Percentiles rank a stretch among this genome's conserved stretches.
Conservation (phyloP, 2,329 filamentous ascomycete genomes). For the Phialophora macrospora region DNA sequence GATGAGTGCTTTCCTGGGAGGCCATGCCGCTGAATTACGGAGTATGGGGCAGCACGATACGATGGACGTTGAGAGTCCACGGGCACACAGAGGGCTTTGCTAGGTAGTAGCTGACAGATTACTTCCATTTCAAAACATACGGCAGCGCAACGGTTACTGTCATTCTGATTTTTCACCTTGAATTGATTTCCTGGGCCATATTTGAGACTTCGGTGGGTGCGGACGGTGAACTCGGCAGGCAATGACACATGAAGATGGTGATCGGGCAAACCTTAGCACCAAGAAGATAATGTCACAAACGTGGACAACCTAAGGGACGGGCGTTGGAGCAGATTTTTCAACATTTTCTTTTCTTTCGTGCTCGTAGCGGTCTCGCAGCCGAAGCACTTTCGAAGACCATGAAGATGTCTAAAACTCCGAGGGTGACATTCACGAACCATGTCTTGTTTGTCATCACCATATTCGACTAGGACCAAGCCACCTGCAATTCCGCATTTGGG, state of each 20-base stretch:
- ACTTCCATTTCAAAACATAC: not conserved
- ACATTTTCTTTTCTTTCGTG: slow-evolving; percentile 29
- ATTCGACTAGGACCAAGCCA: slow-evolving; percentile 5
- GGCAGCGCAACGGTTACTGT: not conserved
- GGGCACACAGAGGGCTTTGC: not conserved
- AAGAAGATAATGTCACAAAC: not conserved
- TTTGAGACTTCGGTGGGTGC: not conserved
- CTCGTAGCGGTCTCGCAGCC: slow-evolving; percentile 26
- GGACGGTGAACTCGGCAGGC: not conserved
- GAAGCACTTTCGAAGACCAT: slow-evolving; percentile 35
- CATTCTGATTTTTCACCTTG: not conserved
- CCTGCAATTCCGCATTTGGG: slow-evolving; percentile 3
- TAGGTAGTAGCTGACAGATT: not conserved
- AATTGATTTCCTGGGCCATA: not conserved
- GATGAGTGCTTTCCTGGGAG: not conserved
- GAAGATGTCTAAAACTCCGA: slow-evolving; percentile 14
- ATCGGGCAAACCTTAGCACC: not conserved
- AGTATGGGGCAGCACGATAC: not conserved
- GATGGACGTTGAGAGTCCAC: not conserved
- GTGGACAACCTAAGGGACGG: not conserved
- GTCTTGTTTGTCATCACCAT: slow-evolving; percentile 11
- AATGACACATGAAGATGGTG: not conserved
- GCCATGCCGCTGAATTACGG: not conserved
- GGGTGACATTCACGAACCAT: slow-evolving; percentile 15
- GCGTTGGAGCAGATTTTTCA: slow-evolving; percentile 28